A percentile compares a stretch with the other conserved stretches of the same genome.
Evolutionary conservation across 192 early-diverging fungal species (phyloP).

Genomic region (Backusella australiensis): DNA sequence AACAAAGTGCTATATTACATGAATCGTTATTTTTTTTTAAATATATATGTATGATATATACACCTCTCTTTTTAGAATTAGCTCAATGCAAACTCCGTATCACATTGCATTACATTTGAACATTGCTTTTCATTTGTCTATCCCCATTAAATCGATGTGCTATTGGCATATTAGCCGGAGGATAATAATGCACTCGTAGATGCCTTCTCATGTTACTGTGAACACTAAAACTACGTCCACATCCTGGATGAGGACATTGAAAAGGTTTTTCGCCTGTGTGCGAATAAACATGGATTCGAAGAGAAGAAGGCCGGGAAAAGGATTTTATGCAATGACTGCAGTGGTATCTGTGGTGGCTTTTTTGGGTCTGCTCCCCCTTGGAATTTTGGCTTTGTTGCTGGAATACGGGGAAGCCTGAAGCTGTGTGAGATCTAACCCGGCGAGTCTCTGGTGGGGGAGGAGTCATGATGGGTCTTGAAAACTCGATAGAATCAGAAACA

Average conservation of each 20-base stretch:
- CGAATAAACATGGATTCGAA: slow-evolving; percentile 47
- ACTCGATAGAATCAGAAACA: slow-evolving; percentile 7
- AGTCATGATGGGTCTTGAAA: not conserved
- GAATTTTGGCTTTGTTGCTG: slow-evolving; percentile 4
- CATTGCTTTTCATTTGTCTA: not conserved
- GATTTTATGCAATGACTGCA: slow-evolving; percentile 56
- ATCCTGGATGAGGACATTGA: not conserved
- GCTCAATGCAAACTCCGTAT: not conserved
- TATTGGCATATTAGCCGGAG: slow-evolving; percentile 2
- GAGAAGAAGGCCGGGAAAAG: slow-evolving; percentile 66
- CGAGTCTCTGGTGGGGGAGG: not conserved
- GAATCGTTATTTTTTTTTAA: not conserved
- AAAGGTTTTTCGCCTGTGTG: slow-evolving; percentile 45
- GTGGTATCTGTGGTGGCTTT: slow-evolving; percentile 39
- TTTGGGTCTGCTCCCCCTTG: not conserved
- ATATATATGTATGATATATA: not conserved
- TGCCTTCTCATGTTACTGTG: slow-evolving; percentile 58
- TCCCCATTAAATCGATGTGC: not conserved
- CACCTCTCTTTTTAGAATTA: not conserved
- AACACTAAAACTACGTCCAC: not conserved
- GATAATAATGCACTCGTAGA: slow-evolving; percentile 19
- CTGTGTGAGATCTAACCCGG: slow-evolving; percentile 15
- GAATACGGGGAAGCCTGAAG: slow-evolving; percentile 13
- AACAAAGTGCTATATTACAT: not conserved
- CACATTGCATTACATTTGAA: slow-evolving; percentile 3